Percentiles rank a stretch among this genome's conserved stretches.
Evolutionary conservation across 148 eudicot species (phyloP).

Genomic region (Rhododendron mucronatum): DNA sequence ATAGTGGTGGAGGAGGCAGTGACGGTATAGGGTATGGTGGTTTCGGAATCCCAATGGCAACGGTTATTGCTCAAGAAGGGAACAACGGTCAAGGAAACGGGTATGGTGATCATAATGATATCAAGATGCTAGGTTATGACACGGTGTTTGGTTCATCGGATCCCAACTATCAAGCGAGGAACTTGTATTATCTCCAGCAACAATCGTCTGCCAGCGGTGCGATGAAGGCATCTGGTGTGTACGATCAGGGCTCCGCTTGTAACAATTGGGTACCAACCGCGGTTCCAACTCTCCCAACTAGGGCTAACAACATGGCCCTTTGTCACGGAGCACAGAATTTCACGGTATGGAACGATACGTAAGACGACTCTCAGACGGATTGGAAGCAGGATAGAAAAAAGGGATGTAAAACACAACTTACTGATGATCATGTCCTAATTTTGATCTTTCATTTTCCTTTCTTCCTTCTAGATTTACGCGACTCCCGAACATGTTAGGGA

Average conservation of each 20-base stretch:
- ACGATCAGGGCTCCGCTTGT: conserved; percentile 45
- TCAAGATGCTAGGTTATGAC: conserved; percentile 6
- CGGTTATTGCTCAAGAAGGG: conserved; percentile 25
- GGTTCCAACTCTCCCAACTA: conserved; percentile 41
- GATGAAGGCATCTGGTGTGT: conserved; percentile 20
- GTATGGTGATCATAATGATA: conserved; percentile 15
- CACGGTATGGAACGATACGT: conserved; percentile 69
- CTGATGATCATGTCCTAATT: conserved; percentile 8
- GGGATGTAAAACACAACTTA: background rate
- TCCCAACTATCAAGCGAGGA: conserved; percentile 21
- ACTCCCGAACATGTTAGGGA: conserved; percentile 21
- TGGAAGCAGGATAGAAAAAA: background rate
- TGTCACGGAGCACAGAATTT: conserved; percentile 49
- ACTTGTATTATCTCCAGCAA: conserved; percentile 33
- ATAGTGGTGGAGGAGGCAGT: conserved; percentile 24
- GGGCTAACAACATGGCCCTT: conserved; percentile 26
- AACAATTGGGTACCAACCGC: conserved; percentile 72
- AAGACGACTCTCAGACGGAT: background rate
- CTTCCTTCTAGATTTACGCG: conserved; percentile 13
- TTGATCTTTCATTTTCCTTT: conserved; percentile 13
- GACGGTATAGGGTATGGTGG: conserved; percentile 25
- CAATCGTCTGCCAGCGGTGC: conserved; percentile 13
- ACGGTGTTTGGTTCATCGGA: conserved; percentile 19
- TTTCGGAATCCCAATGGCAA: conserved; percentile 29
- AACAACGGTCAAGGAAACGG: conserved; percentile 6